These are phyloP conservation scores for Talaromyces rugulosus DNA, from an alignment of 2,329 filamentous ascomycete species.

Conservation along the genomic window DNA sequence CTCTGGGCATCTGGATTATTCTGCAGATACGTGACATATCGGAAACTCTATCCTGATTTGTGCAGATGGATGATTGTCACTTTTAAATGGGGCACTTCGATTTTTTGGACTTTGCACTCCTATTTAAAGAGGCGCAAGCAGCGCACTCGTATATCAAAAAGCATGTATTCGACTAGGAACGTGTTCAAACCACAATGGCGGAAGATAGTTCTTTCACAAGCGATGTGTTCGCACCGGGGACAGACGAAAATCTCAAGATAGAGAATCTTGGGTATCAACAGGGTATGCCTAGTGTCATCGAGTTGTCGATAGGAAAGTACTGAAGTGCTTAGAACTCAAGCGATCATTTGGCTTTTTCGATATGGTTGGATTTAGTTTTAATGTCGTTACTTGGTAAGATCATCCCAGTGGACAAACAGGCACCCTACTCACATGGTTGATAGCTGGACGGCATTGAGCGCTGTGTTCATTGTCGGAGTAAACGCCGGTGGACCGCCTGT, in stretches of 20 bases:
- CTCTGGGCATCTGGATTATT: neutral
- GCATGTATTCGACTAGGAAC: neutral
- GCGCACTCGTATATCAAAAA: neutral
- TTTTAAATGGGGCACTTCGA: neutral
- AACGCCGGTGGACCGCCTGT: slow-evolving; percentile 55
- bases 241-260: slow-evolving; percentile 5
- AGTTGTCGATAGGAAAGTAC: neutral
- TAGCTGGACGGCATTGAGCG: slow-evolving; percentile 53
- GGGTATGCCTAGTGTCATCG: neutral
- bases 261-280: slow-evolving; percentile 13
- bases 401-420: too few species aligned
- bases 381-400: slow-evolving; percentile 50
- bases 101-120: neutral
- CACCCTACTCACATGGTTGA: neutral
- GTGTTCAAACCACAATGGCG: neutral
- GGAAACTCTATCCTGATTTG: neutral
- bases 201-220: neutral
- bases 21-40: neutral
- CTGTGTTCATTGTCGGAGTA: slow-evolving; percentile 54
- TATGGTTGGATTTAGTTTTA: slow-evolving; percentile 58
- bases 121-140: neutral
- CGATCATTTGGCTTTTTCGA: slow-evolving; percentile 53
- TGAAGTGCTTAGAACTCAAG: slow-evolving; percentile 48
- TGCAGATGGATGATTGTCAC: neutral
- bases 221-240: neutral